Conservation (phyloP, 306 rosid genomes). For the Mucuna pruriens region DNA sequence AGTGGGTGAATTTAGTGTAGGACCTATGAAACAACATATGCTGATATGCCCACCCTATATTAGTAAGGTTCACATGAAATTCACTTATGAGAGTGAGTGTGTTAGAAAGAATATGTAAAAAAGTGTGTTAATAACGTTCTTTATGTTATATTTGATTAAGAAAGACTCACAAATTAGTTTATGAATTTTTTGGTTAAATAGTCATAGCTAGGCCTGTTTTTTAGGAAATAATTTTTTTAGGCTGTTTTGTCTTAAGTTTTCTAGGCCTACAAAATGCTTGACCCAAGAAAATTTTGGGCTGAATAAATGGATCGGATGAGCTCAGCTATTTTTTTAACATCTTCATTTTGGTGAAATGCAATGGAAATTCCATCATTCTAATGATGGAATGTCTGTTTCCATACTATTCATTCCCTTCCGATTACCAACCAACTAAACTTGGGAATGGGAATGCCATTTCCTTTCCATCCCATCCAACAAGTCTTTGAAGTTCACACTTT, state of each 20-base stretch:
- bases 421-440: not conserved
- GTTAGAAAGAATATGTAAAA: too few species aligned
- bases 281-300: too few species aligned
- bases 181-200: not conserved
- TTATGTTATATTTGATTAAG: not conserved
- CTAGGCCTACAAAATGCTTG: too few species aligned
- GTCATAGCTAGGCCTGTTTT: not conserved
- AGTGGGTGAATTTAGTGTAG: too few species aligned
- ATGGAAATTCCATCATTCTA: not conserved
- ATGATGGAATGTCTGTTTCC: not conserved
- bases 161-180: not conserved
- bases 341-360: not conserved
- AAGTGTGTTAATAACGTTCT: not conserved
- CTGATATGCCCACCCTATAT: too few species aligned
- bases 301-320: too few species aligned
- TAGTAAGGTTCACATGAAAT: too few species aligned
- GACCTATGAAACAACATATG: too few species aligned
- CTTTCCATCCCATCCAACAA: not conserved
- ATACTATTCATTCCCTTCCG: not conserved
- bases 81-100: too few species aligned
- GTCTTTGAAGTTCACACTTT: not conserved
- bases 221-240: too few species aligned
- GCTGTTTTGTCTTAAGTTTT: too few species aligned
- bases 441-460: not conserved
- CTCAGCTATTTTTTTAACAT: not conserved